Base-by-base conservation (phyloP, 2,329 filamentous ascomycete species). In the Xylariaceae sp. region DNA sequence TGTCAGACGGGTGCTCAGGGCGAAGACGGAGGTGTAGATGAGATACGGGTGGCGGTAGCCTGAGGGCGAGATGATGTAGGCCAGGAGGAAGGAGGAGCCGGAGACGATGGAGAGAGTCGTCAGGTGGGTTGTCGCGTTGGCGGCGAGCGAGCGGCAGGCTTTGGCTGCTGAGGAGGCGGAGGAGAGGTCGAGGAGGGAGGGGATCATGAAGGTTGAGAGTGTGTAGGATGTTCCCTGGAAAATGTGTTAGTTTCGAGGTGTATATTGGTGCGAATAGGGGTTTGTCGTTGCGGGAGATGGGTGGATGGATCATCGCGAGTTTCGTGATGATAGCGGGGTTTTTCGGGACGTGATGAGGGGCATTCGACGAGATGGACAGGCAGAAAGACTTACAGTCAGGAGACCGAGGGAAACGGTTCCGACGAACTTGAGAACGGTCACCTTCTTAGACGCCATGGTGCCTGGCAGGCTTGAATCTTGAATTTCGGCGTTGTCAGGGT, bases 351-450 rank as follows among this genome's bases (percentile, higher is more conserved):
- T 61, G 48, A 57, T 51, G 58, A 57, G 51, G 67, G 68, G 66
- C 66, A 30, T 30, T 30, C 23, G 23, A 30, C 23, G 23, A 30
- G 23, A 30, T 63, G 66, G 54, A 66, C 59, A 49, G 55, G 30
- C 44, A 9, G 41, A 41, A 30, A 48, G 37, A 67, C 88, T 70
- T 83, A 96, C 92, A 61, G 92, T 96, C 74, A 96, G 77, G 59
- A 97, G 82, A 64, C 93, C 93, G 59, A 97, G 82, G 68, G 89
- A 93, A 66, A 96, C 84, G 55, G 91, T 95, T 71, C 93, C 93
- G 67, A 97, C 88, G 74, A 97, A 96, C 78, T 97, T 97, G 78
- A 89, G 85, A 74, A 88, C 77, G 58, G 90, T 87, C 71, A 96
- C 80, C 71, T 86, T 85, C 69, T 81, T 85, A 68, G 82, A 84